A percentile compares a stretch with the other conserved stretches of the same genome.
phyloP scores from a whole-genome alignment of 1,139 yeast genomes.

The Debaryomyces subglobosus region DNA sequence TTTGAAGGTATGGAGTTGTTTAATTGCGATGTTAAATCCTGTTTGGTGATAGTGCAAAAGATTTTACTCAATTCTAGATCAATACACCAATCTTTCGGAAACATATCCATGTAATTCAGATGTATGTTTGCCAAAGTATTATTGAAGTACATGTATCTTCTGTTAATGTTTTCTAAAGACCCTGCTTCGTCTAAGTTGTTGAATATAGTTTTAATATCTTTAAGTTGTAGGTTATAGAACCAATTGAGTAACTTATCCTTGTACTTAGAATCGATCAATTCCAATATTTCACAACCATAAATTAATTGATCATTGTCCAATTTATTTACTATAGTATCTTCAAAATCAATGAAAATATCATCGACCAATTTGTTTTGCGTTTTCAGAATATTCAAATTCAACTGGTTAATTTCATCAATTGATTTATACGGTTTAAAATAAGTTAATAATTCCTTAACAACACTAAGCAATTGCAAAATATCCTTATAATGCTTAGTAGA shows the following conservation, averaged over 20 bases:
- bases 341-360: conserved; percentile 77
- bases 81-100: conserved; percentile 76
- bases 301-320: conserved; percentile 34
- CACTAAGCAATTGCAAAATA: conserved; percentile 68
- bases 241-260: conserved; percentile 68
- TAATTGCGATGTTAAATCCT: conserved; percentile 52
- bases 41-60: conserved; percentile 71
- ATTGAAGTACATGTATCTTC: conserved; percentile 82
- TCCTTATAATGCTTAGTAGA: conserved; percentile 58
- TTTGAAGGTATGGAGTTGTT: conserved; percentile 51
- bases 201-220: conserved; percentile 77
- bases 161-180: conserved; percentile 77
- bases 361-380: conserved; percentile 69
- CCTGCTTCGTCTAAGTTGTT: conserved; percentile 89
- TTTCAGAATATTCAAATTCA: conserved; percentile 64
- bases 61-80: conserved; percentile 58
- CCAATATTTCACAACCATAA: conserved; percentile 74
- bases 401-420: conserved; percentile 74
- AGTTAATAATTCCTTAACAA: conserved; percentile 74
- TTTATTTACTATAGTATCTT: conserved; percentile 38
- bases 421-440: conserved; percentile 84
- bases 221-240: conserved; percentile 72
- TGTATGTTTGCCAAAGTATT: conserved; percentile 67
- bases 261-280: conserved; percentile 62
- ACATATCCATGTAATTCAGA: conserved; percentile 52